Base-by-base conservation (phyloP, 768 basidiomycete species). In the Tulasnella sp. region DNA sequence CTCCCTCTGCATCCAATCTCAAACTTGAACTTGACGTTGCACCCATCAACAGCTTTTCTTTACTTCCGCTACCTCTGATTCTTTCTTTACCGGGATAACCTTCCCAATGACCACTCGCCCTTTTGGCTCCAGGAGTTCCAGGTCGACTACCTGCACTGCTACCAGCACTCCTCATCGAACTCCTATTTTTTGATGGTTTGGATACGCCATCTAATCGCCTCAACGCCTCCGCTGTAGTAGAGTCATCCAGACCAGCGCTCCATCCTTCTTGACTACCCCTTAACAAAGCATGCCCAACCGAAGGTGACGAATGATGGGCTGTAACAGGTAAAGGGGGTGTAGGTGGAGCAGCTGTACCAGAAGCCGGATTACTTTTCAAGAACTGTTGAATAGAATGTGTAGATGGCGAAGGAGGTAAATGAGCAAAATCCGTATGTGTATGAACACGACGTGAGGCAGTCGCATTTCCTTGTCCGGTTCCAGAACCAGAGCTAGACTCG, bases 171-270 rank as follows among this genome's bases (percentile, higher is more conserved):
- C 49, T 40, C 9, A 42, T 69, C 58, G 87, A 89, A 3, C 83
- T 81, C 22, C 87, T 22, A 34, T 51, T 51, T 31, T 51, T 51
- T 13, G 19, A 29, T 3, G 47, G 40, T 15, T 39, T 42, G 9
- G 76, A 76, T 9, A 95, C 63, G 0, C 93, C 93, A 60, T 99
- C 93, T 22, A 99, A 67, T 66, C 93, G 95, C 48, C 91, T 77
- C 31, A 99, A 70, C 7, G 89, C 88, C 59, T 93, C 91, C 5
- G 78, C 85, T 5, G 93, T 91, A 13, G 82, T 81, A 59, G 86
- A 81, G 61, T 92, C 88, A 59, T 88, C 83, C 59, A 90, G 72
- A 54, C 77, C 84, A 10, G 49, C 49, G 13, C 81, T 81, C 86
- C 86, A 90, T 24, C 88, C 88, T 63, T 88, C 82, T 63, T 90